Conservation (phyloP, 306 rosid species). For the Dalbergia cultrata region DNA sequence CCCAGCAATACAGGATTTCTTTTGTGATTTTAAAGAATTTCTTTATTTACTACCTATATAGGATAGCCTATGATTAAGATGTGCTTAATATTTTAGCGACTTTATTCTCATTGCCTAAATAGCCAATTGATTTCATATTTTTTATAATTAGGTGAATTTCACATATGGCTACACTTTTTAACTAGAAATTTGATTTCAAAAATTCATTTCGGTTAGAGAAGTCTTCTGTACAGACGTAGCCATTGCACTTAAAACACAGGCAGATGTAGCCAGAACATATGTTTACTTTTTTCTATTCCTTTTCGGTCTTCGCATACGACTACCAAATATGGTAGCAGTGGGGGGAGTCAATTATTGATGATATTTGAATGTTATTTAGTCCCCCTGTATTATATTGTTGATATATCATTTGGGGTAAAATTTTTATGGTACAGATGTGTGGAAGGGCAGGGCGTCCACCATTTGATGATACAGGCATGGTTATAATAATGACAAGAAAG, state of each 20-base stretch:
- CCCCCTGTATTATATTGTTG: slow-evolving; percentile 21
- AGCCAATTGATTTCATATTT: slow-evolving; percentile 11
- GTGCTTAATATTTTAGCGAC: slow-evolving; percentile 10
- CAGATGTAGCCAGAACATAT: slow-evolving; percentile 1
- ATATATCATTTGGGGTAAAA: slow-evolving; percentile 20
- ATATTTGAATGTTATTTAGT: slow-evolving; percentile 23
- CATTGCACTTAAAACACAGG: slow-evolving; percentile 5
- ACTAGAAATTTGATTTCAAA: slow-evolving; percentile 20
- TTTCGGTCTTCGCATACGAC: neutral
- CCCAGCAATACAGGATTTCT: slow-evolving; percentile 6
- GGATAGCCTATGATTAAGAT: slow-evolving; percentile 29
- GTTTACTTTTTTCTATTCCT: slow-evolving; percentile 22
- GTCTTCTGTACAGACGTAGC: neutral
- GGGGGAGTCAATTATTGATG: slow-evolving; percentile 2
- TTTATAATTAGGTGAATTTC: slow-evolving; percentile 14
- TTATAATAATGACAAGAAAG: slow-evolving; percentile 96
- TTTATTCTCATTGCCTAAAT: slow-evolving; percentile 35
- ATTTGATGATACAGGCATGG: slow-evolving; percentile 97
- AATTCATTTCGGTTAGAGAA: slow-evolving; percentile 12
- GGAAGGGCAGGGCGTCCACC: slow-evolving; percentile 99
- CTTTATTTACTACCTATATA: slow-evolving; percentile 8
- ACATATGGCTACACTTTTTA: neutral
- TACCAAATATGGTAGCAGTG: neutral
- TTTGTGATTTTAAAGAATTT: neutral
- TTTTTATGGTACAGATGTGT: slow-evolving; percentile 70